Evolutionary conservation across 2,329 filamentous ascomycete genomes (phyloP).

Genomic region (Colletotrichum tropicicola): DNA sequence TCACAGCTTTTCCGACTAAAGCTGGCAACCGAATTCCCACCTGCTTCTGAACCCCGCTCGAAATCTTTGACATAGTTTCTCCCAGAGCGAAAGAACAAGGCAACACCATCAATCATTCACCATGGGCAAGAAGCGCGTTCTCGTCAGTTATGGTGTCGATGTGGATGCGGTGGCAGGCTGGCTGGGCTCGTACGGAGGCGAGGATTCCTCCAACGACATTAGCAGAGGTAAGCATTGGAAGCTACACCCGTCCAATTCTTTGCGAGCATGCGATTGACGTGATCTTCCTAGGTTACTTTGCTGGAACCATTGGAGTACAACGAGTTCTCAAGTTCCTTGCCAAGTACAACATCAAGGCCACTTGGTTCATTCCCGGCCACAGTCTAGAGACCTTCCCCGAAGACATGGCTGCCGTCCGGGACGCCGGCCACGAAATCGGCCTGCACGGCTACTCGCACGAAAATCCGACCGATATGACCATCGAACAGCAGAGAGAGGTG

Average conservation of each 20-base stretch:
- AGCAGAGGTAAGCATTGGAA: slow-evolving; percentile 70
- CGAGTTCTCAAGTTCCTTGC: slow-evolving; percentile 76
- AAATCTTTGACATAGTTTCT: too few species aligned
- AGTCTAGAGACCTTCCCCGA: slow-evolving; percentile 59
- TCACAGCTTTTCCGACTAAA: neutral
- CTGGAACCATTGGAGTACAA: slow-evolving; percentile 72
- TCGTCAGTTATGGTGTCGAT: slow-evolving; percentile 72
- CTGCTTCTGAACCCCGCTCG: neutral
- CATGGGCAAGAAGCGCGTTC: slow-evolving; percentile 48
- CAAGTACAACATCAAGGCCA: slow-evolving; percentile 76
- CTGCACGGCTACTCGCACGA: slow-evolving; percentile 81
- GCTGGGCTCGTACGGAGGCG: slow-evolving; percentile 78
- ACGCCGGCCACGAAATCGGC: slow-evolving; percentile 58
- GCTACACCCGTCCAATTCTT: neutral
- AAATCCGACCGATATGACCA: slow-evolving; percentile 75
- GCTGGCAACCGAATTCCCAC: neutral
- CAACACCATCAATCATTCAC: neutral
- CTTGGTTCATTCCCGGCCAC: slow-evolving; percentile 61
- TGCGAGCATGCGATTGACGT: neutral
- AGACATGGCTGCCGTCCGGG: slow-evolving; percentile 52
- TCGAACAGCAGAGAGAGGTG: slow-evolving; percentile 80
- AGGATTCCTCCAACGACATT: slow-evolving; percentile 78
- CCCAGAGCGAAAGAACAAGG: neutral
- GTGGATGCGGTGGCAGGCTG: slow-evolving; percentile 81
- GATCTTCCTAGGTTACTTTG: slow-evolving; percentile 64